Base-by-base conservation (phyloP, 2,329 filamentous ascomycete genomes). In the Didymella pinodella region DNA sequence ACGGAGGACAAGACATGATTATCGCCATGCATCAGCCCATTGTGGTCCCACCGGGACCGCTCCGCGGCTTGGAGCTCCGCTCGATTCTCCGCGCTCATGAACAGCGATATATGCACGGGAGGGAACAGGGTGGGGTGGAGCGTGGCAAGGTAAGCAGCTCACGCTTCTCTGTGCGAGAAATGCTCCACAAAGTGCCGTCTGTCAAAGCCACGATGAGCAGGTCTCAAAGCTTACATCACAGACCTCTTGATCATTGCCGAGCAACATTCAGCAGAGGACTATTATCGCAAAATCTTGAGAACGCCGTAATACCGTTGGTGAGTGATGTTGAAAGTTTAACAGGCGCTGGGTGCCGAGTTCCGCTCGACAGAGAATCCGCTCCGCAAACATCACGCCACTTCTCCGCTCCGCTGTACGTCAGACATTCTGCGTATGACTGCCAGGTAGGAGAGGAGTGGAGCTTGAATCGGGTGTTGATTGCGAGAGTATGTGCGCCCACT, bases 341-440 rank as follows among this genome's bases (percentile, higher is more conserved):
- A 14, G 20, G 7, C 26, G 31, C 18, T 36, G 25, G 14, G 26
- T 54, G 40, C 50, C 34, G 46, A 50, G 25, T 36, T 40, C 50
- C 56, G 56, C 56, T 59, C 40, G 8, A 40, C 36, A 8, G 6
- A 36, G 3, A n/a, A 28, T 49, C 56, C 56, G 50, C 28, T 47
- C 49, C 40, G 56, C 36, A 12, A 46, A 58, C 26, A 49, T 54
- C 56, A 58, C 49, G 49, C 56, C 49, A 58, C 56, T 38, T 36
- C 12, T 36, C 55, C 48, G 44, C 46, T 49, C 32, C 56, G 45
- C 49, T n/a, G 14, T 4, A 4, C 36, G 22, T 54, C 40, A 54
- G 26, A 14, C 26, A 32, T 34, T 40, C 22, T 40, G 26, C 3
- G 8, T 11, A 14, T 40, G 5, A 46, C 16, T 32, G 12, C 26